Conservation (phyloP, 257 asterid genomes). For the Osmanthus fragrans region DNA sequence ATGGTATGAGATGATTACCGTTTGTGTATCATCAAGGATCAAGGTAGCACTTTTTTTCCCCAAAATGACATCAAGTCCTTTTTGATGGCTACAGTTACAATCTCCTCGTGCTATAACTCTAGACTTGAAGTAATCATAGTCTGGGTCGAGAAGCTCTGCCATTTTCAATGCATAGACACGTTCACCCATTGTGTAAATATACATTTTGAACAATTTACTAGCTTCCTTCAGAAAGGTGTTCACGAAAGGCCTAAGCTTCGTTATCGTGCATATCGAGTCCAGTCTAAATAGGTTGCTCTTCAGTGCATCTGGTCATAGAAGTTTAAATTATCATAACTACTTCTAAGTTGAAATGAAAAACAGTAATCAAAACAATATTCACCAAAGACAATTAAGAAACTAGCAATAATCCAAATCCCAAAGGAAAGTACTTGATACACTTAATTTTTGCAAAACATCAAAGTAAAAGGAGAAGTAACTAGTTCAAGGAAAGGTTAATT, state of each 20-base stretch:
- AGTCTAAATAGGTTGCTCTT: background rate
- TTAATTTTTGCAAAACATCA: too few relatives aligned
- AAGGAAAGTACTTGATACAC: too few relatives aligned
- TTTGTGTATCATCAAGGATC: too few relatives aligned
- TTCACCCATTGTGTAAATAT: constrained; percentile 19
- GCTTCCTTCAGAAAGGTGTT: constrained; percentile 1
- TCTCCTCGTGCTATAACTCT: constrained; percentile 22
- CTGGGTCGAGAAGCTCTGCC: constrained; percentile 19
- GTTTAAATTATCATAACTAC: too few relatives aligned
- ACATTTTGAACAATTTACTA: constrained; percentile 16
- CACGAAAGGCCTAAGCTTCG: constrained; percentile 1
- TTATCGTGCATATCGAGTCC: background rate
- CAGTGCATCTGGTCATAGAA: background rate
- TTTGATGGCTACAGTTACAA: constrained; percentile 10
- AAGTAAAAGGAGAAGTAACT: too few relatives aligned
- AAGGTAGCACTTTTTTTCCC: too few relatives aligned
- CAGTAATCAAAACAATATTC: background rate
- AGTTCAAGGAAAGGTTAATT: too few relatives aligned
- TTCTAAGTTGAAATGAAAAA: too few relatives aligned
- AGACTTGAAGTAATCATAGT: constrained; percentile 12
- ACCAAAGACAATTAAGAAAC: background rate
- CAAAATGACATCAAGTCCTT: background rate
- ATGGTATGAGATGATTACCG: too few relatives aligned
- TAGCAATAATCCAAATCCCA: too few relatives aligned
- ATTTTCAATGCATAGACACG: constrained; percentile 23